Base-by-base conservation (phyloP, 768 basidiomycete species). In the Clitopilus hobsonii region DNA sequence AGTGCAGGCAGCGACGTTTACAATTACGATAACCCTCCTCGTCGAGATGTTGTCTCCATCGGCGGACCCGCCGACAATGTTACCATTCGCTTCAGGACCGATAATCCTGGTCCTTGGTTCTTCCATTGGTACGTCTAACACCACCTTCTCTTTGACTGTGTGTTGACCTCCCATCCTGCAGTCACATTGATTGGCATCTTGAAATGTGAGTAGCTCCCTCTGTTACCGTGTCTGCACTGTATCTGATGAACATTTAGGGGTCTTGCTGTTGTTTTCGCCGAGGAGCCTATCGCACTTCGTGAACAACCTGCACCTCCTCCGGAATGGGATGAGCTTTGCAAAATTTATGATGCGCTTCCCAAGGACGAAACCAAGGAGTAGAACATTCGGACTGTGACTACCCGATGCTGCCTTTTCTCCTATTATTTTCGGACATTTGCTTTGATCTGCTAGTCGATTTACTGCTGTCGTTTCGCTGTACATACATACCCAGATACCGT, bases 21-120 rank as follows among this genome's bases (percentile, higher is more conserved):
- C 59, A 81, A 81, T 65, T 79, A 72, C 38, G 59, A 60, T 14
- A 81, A 88, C 65, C 88, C 88, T 58, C 47, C 57, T 23, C 65
- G 73, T 41, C 71, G 85, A n/a, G 86, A 88, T 63, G 82, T 82
- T 1, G 77, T 85, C 30, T 71, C 65, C 53, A 74, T 79, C 6
- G 73, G 74, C 6, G 36, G 57, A 26, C 61, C 56, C 18, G 65
- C 63, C 0, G 78, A 78, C 54, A 73, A 74, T 20, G 76, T 79
- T 22, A 81, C 80, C 0, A 71, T 91, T 38, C 79, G 86, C 5
- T 89, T 86, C 70, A 67, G 67, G 25, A 86, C 87, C 0, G 81
- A 90, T 61, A 89, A 89, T 66, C 67, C 86, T 1, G 88, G 87
- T 3, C 81, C 82, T 6, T 86, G 82, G 78, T 70, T 81, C 56